A percentile compares a stretch with the other conserved stretches of the same genome.
Evolutionary conservation across 768 basidiomycete species (phyloP).

Genomic region (Russula olivacea): DNA sequence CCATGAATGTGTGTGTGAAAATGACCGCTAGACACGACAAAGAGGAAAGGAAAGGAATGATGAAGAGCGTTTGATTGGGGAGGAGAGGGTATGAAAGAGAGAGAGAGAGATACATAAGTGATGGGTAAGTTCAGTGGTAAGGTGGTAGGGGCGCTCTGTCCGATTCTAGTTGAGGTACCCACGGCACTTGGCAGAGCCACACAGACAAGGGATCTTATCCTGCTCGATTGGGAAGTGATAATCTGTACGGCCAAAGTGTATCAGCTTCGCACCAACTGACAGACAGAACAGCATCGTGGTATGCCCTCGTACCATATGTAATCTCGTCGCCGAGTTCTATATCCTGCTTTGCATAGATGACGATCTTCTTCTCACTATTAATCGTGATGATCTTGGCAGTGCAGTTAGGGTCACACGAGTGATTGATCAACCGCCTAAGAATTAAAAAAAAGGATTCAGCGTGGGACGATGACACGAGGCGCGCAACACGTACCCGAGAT

Average conservation of each 20-base stretch:
- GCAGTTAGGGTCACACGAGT: constrained; percentile 94
- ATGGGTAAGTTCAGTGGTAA: constrained; percentile 19
- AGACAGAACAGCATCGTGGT: not conserved
- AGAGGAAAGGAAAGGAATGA: not conserved
- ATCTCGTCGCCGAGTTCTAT: constrained; percentile 98
- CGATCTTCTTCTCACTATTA: constrained; percentile 93
- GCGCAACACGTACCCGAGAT: constrained; percentile 75
- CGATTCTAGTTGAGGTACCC: constrained; percentile 86
- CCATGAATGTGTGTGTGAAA: constrained; percentile 21
- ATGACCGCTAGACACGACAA: constrained; percentile 22
- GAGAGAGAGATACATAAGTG: constrained; percentile 25
- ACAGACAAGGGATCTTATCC: constrained; percentile 92
- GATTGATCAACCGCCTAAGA: constrained; percentile 89
- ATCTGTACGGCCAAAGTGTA: constrained; percentile 43
- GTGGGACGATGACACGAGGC: not conserved
- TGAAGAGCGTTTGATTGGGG: constrained; percentile 7
- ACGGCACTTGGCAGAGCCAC: constrained; percentile 85
- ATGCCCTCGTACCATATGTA: constrained; percentile 75
- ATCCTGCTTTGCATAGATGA: constrained; percentile 96
- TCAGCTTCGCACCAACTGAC: not conserved
- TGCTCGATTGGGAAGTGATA: constrained; percentile 99
- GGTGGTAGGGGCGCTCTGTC: constrained; percentile 8
- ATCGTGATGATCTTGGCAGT: constrained; percentile 89
- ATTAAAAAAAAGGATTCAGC: not conserved
- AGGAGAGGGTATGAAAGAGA: constrained; percentile 26